A percentile compares a stretch with the other conserved stretches of the same genome.
Conservation (phyloP, 257 asterid species). For the Ilex aquifolium region DNA sequence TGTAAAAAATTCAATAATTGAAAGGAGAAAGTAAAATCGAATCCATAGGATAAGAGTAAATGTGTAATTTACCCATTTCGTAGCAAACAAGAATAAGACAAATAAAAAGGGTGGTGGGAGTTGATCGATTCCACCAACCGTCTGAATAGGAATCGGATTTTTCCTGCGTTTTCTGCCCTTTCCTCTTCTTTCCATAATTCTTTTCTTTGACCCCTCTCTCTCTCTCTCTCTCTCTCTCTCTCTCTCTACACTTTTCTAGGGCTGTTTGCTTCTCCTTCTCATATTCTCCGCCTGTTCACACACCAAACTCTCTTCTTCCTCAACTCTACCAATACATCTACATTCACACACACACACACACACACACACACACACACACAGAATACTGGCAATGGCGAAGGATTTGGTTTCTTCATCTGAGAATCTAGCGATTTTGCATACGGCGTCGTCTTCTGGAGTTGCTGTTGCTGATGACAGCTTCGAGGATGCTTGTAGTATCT, state of each 20-base stretch:
- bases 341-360: not conserved
- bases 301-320: not conserved
- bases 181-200: constrained; percentile 24
- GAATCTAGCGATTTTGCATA: constrained; percentile 8
- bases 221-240: constrained; percentile 18
- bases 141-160: constrained; percentile 23
- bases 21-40: too few relatives aligned
- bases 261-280: constrained; percentile 5
- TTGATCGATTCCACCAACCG: constrained; percentile 37
- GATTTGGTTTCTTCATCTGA: constrained; percentile 10
- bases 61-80: too few relatives aligned
- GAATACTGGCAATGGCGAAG: constrained; percentile 7
- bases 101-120: constrained; percentile 10
- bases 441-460: constrained; percentile 4
- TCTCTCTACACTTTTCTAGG: constrained; percentile 11
- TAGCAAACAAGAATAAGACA: not conserved
- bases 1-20: too few relatives aligned
- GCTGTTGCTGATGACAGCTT: constrained; percentile 26
- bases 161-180: constrained; percentile 18
- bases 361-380: not conserved
- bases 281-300: constrained; percentile 13
- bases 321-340: not conserved
- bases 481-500: constrained; percentile 54
- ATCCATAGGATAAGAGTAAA: too few relatives aligned
- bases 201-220: constrained; percentile 31